Base-by-base conservation (phyloP, 352 stramenopile species). In the Pythium diclinum region DNA sequence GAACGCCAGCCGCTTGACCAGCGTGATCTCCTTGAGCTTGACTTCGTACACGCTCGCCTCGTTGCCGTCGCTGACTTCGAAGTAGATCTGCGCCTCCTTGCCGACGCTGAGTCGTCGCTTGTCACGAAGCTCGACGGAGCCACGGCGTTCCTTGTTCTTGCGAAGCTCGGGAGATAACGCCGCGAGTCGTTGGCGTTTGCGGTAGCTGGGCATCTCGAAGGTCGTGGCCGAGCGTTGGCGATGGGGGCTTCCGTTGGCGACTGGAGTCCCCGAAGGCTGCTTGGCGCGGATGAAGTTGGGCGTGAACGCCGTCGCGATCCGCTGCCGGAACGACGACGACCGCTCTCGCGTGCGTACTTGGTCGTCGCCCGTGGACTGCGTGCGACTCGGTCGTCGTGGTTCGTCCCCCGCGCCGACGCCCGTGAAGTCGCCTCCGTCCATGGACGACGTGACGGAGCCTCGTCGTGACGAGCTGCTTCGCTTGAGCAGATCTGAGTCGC, bases 21-120 rank as follows among this genome's bases (percentile, higher is more conserved):
- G 55, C 28, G 83, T 76, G 61, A 92, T 82, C 62, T 92, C 84
- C 10, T 81, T 75, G 16, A 92, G 74, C 61, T 92, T 92, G 56
- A 91, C 78, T 59, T 92, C 84, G 59, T 92, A 92, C 49, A 92
- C 84, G 0, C 75, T 81, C 28, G 77, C 79, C 48, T 89, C 78
- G 65, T 90, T 77, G n/a, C 77, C 79, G n/a, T 76, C 79, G 61
- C 56, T 63, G 3, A 92, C 79, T 16, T 91, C 70, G 59, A 92
- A 92, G 28, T 78, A 77, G 40, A 92, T 60, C 19, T 77, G 73
- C 9, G 84, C 86, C 16, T 75, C 77, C 4, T 55, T 69, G n/a
- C 80, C 82, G 0, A 91, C 59, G n/a, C 84, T 92, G 9, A 89
- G 56, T 0, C 84, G 72, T 1, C 84, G 68, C 54, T 88, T 88